These are phyloP conservation scores for Citrus australasica DNA, from an alignment of 345 rosid species.

Conservation along the genomic window DNA sequence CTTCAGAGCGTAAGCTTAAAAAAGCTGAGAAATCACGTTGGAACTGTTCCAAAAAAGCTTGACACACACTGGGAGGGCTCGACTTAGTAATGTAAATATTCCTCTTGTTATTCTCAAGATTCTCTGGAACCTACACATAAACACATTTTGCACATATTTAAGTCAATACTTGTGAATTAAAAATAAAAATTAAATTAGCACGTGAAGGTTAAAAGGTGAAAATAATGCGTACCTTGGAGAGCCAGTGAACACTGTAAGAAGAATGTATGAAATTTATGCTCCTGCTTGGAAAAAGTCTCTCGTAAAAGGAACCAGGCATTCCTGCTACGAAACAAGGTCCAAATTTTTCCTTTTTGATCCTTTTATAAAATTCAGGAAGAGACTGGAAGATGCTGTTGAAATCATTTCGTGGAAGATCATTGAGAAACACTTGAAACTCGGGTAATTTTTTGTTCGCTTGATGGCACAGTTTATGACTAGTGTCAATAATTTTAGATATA, in stretches of 20 bases:
- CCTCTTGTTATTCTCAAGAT: conserved; percentile 18
- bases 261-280: conserved; percentile 34
- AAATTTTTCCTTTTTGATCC: too few relatives aligned
- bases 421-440: conserved; percentile 30
- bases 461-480: neutral
- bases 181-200: too few relatives aligned
- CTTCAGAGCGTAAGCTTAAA: conserved; percentile 37
- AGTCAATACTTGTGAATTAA: too few relatives aligned
- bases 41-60: conserved; percentile 42
- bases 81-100: conserved; percentile 27
- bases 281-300: conserved; percentile 38
- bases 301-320: conserved; percentile 45
- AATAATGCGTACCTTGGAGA: conserved; percentile 27
- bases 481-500: too few relatives aligned
- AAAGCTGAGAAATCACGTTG: conserved; percentile 42
- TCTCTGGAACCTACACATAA: conserved; percentile 20
- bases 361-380: conserved; percentile 12
- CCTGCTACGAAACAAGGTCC: conserved; percentile 29
- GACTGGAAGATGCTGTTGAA: conserved; percentile 36
- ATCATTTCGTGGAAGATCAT: conserved; percentile 47
- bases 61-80: conserved; percentile 30
- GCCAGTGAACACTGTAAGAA: conserved; percentile 37
- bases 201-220: too few relatives aligned
- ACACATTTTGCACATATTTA: too few relatives aligned
- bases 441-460: conserved; percentile 13